Evolutionary conservation across 331 rosid species (phyloP).

Genomic region (Phaseolus coccineus): DNA sequence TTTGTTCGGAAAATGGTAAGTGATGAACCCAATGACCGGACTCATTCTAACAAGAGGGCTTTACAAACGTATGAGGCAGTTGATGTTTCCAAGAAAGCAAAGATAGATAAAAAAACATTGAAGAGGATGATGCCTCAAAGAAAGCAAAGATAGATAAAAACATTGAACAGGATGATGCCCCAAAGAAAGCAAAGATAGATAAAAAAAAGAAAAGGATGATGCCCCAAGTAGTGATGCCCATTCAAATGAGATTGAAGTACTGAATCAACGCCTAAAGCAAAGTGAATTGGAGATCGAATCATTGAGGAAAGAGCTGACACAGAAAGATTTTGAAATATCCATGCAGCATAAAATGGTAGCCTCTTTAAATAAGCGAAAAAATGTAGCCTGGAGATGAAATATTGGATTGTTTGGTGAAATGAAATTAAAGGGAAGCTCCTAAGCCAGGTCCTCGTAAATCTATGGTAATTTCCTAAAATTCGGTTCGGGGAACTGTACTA

Average conservation of each 20-base stretch:
- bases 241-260: slow-evolving; percentile 49
- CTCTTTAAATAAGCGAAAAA: slow-evolving; percentile 7
- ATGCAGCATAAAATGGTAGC: slow-evolving; percentile 54
- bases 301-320: slow-evolving; percentile 57
- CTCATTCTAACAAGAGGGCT: slow-evolving; percentile 66
- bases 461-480: neutral
- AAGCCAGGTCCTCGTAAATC: neutral
- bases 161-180: slow-evolving; percentile 29
- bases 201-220: neutral
- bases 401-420: slow-evolving; percentile 3
- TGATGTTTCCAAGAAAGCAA: slow-evolving; percentile 51
- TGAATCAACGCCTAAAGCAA: slow-evolving; percentile 55
- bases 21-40: slow-evolving; percentile 25
- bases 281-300: slow-evolving; percentile 60
- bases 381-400: neutral
- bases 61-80: slow-evolving; percentile 50
- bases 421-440: slow-evolving; percentile 10
- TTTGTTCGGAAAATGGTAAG: slow-evolving; percentile 64
- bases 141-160: slow-evolving; percentile 52
- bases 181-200: too few species aligned
- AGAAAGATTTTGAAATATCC: slow-evolving; percentile 62
- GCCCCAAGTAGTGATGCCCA: slow-evolving; percentile 36
- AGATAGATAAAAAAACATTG: too few species aligned
- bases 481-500: neutral
- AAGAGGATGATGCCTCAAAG: too few species aligned